A percentile compares a stretch with the other conserved stretches of the same genome.
Evolutionary conservation across 495 filamentous ascomycete genomes (phyloP).

Genomic region (Trypethelium eluteriae): DNA sequence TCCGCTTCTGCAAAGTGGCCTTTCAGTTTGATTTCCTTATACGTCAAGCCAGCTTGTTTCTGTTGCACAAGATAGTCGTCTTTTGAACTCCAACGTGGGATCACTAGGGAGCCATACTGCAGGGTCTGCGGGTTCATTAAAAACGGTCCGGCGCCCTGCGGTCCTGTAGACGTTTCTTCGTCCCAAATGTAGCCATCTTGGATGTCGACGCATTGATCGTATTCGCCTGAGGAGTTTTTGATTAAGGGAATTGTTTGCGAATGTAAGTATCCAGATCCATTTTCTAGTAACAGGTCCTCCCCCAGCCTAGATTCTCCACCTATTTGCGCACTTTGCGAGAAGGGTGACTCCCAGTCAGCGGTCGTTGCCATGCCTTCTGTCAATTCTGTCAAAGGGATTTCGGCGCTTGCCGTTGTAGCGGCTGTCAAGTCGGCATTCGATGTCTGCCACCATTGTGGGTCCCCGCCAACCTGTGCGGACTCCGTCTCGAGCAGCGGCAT

Average conservation of each 20-base stretch:
- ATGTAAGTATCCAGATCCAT: background rate
- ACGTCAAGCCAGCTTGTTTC: slow-evolving; percentile 62
- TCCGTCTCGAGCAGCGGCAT: background rate
- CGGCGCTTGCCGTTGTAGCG: background rate
- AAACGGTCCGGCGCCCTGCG: background rate
- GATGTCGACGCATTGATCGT: background rate
- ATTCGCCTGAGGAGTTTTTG: background rate
- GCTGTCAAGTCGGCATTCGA: background rate
- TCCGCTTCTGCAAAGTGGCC: slow-evolving; percentile 71
- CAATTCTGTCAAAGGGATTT: background rate
- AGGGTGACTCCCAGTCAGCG: background rate
- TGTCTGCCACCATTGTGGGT: background rate
- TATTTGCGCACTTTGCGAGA: background rate
- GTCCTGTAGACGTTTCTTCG: background rate
- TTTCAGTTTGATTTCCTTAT: slow-evolving; percentile 64
- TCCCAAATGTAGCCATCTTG: background rate
- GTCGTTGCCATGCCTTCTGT: background rate
- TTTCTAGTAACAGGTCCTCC: background rate
- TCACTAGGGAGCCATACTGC: background rate
- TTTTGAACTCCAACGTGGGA: background rate
- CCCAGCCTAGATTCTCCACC: background rate
- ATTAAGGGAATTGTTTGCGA: background rate
- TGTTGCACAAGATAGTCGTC: slow-evolving; percentile 56
- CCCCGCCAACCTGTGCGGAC: background rate
- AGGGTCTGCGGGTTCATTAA: background rate